phyloP scores from a whole-genome alignment of 2,329 filamentous ascomycete species.

The Lachnellula suecica region DNA sequence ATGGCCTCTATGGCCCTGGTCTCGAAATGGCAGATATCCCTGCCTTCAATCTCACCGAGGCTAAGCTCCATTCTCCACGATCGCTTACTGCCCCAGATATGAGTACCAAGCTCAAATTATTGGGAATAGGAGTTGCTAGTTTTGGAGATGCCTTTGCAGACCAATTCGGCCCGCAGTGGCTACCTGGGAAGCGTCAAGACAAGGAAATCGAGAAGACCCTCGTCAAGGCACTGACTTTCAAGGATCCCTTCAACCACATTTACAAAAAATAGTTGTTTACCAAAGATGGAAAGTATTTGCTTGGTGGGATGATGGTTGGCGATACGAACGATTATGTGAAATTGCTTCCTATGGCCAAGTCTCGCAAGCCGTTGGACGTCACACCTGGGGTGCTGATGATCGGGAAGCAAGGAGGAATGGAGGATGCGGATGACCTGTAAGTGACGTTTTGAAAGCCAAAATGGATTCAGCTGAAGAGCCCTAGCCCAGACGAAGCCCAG shows the following conservation, averaged over 20 bases:
- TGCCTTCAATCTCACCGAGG: conserved; percentile 86
- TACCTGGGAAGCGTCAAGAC: conserved; percentile 61
- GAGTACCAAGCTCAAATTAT: conserved; percentile 86
- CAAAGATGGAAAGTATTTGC: conserved; percentile 81
- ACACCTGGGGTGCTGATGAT: conserved; percentile 82
- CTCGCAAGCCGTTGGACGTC: conserved; percentile 74
- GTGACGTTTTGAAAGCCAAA: no score
- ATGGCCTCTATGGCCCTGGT: conserved; percentile 84
- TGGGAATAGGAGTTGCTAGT: conserved; percentile 88
- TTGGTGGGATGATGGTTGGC: conserved; percentile 97
- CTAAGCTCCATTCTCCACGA: conserved; percentile 66
- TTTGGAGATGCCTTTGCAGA: conserved; percentile 95
- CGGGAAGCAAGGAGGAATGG: conserved; percentile 72
- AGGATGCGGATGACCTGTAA: conserved; percentile 75
- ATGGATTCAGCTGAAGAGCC: no score
- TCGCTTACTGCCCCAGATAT: conserved; percentile 80
- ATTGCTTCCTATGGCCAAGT: conserved; percentile 82
- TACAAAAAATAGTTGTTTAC: conserved; percentile 97
- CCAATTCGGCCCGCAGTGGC: conserved; percentile 72
- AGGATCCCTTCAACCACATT: conserved; percentile 81
- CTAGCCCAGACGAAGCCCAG: conserved; percentile 79
- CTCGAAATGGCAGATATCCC: conserved; percentile 92
- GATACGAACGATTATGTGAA: conserved; percentile 91
- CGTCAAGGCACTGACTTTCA: conserved; percentile 85
- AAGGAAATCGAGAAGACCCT: conserved; percentile 43